These are phyloP conservation scores for Xylariaceae sp. DNA, from an alignment of 2,329 filamentous ascomycete species.

Conservation along the genomic window DNA sequence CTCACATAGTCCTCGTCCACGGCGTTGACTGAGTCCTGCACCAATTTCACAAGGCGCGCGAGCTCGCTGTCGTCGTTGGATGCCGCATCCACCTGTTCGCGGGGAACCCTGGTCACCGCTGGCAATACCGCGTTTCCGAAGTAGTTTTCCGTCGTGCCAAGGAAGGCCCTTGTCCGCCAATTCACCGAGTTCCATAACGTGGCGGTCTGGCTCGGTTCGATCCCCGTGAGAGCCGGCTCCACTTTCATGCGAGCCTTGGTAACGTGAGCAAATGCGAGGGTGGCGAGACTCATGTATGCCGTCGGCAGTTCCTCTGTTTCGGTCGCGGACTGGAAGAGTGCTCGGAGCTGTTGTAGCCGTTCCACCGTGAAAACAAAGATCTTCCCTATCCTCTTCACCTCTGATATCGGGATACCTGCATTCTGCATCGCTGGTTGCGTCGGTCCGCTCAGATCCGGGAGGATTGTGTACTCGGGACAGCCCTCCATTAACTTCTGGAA, in stretches of 20 bases:
- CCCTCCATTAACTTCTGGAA: conserved; percentile 28
- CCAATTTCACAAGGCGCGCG: conserved; percentile 27
- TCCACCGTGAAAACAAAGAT: conserved; percentile 38
- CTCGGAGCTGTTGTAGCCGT: conserved; percentile 33
- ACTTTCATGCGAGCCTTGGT: conserved; percentile 31
- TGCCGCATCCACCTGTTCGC: conserved; percentile 24
- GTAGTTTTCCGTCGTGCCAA: conserved; percentile 31
- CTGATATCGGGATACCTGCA: conserved; percentile 26
- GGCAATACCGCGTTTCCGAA: conserved; percentile 41
- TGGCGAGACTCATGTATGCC: conserved; percentile 38
- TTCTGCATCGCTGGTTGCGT: conserved; percentile 32
- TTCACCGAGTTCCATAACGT: conserved; percentile 39
- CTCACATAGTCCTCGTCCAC: conserved; percentile 40
- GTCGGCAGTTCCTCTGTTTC: conserved; percentile 28
- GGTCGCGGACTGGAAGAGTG: conserved; percentile 21
- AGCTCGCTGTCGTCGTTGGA: conserved; percentile 27
- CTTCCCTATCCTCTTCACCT: conserved; percentile 36
- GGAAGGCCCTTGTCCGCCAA: conserved; percentile 37
- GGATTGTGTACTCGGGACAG: conserved; percentile 38
- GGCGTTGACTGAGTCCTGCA: conserved; percentile 32
- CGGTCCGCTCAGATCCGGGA: conserved; percentile 34
- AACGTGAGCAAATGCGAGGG: conserved; percentile 38
- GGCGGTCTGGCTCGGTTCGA: conserved; percentile 21
- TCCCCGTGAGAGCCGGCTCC: conserved; percentile 24
- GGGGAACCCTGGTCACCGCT: conserved; percentile 30